Evolutionary conservation across 2,329 filamentous ascomycete genomes (phyloP).

Genomic region (Grosmannia clavigera): DNA sequence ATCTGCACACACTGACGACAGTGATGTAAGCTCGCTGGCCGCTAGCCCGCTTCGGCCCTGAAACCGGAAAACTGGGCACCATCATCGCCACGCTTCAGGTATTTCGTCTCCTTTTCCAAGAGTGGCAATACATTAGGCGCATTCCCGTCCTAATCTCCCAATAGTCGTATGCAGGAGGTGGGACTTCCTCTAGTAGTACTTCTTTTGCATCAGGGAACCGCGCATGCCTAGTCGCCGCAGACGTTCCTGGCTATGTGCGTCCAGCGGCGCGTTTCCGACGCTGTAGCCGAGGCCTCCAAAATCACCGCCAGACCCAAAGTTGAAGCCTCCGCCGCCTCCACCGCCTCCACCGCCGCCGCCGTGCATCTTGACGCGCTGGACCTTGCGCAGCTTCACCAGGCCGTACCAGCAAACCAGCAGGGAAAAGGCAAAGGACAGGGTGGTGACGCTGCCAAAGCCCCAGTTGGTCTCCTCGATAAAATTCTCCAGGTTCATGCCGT

Average conservation of each 20-base stretch:
- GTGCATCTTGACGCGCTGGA: conserved; percentile 22
- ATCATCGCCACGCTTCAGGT: too few species aligned
- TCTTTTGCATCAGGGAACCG: conserved; percentile 8
- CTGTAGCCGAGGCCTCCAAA: background rate
- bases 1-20: too few species aligned
- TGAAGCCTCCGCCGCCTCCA: too few species aligned
- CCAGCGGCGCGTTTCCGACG: background rate
- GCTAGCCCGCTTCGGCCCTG: too few species aligned
- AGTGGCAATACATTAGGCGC: too few species aligned
- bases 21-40: too few species aligned
- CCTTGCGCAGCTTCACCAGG: conserved; percentile 63
- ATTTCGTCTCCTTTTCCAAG: too few species aligned
- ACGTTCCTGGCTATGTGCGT: conserved; percentile 33
- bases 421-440: conserved; percentile 58
- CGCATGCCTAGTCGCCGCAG: conserved; percentile 32
- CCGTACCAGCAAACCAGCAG: conserved; percentile 74
- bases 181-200: conserved; percentile 6
- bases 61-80: too few species aligned
- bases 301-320: background rate
- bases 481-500: conserved; percentile 98
- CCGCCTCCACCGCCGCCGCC: conserved; percentile 6
- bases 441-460: conserved; percentile 69
- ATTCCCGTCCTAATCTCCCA: background rate
- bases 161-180: too few species aligned
- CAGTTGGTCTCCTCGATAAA: conserved; percentile 90